Evolutionary conservation across 305 asterid genomes (phyloP), one percentile per base, ranked within the genome.

Genomic region (Plantago coronopus): DNA sequence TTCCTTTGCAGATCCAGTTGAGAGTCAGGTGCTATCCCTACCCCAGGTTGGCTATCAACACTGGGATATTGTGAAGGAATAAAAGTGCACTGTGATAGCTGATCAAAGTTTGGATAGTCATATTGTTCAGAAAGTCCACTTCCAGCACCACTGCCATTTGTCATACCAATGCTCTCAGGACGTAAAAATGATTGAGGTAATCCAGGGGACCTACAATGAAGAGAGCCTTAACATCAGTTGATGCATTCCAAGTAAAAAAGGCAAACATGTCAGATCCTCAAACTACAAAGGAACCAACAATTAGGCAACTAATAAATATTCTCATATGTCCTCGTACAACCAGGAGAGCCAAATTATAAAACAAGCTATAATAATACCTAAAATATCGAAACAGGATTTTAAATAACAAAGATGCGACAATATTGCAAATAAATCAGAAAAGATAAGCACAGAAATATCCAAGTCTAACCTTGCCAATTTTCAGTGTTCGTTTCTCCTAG

Each of bases 151-250:
- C 40, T 34, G 40, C 9, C 40, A 34, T 34, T 34, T 34, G 40
- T 34, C 40, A 34, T 34, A 2, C 40, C 59, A 54, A 4, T 17
- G 43, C 7, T 54, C 43, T 40, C 43, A 54, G 21, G 43, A 12
- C 34, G 13, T n/a, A 7, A 20, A 31, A 17, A 31, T 31, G 60
- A n/a, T 29, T 54, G 60, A 29, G 60, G 44, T 5, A 11, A 50
- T 50, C 37, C 60, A 29, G 45, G 5, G 6, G 60, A 54, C 60
- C 34, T 73, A 72, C 70, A 66, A 51, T 44, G 44, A 7, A 46
- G 21, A 43, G 48, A 65, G 31, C 34, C 5, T 61, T 14, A 57
- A 59, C 38, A 29, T 50, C 56, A 50, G 56, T 37, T 50, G 23
- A 34, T 34, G 40, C 7, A 34, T 34, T 27, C 18, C 21, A 47